Percentiles rank a stretch among this genome's conserved stretches.
phyloP scores from a whole-genome alignment of 169 alveolate genomes.

The Eimeria tenella region DNA sequence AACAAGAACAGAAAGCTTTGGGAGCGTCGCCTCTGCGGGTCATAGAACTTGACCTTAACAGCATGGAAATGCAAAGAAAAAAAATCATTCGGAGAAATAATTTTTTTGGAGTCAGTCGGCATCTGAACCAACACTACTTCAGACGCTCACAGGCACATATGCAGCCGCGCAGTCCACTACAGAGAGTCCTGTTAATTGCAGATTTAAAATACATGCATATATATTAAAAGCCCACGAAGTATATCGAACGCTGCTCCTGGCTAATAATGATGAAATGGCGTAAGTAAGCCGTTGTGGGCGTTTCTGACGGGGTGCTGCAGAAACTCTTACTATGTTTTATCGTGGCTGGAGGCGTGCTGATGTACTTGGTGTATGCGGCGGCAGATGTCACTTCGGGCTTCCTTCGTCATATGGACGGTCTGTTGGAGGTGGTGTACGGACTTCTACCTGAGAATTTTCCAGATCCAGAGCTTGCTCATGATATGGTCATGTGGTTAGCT shows the following conservation, averaged over 20 bases:
- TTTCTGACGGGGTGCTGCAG: slow-evolving; percentile 24
- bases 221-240: too few relatives aligned
- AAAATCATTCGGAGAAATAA: slow-evolving; percentile 19
- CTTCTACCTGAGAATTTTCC: slow-evolving; percentile 60
- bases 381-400: slow-evolving; percentile 47
- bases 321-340: slow-evolving; percentile 26
- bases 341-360: slow-evolving; percentile 39
- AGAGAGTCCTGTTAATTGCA: too few relatives aligned
- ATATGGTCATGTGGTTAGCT: slow-evolving; percentile 75
- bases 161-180: too few relatives aligned
- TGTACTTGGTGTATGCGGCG: slow-evolving; percentile 58
- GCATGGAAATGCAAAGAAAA: slow-evolving; percentile 15
- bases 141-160: too few relatives aligned
- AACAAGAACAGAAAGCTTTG: background rate
- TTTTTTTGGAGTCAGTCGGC: slow-evolving; percentile 45
- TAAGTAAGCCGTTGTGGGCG: background rate
- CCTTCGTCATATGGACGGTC: slow-evolving; percentile 65
- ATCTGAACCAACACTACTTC: background rate
- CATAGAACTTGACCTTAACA: slow-evolving; percentile 32
- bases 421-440: slow-evolving; percentile 53
- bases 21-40: slow-evolving; percentile 8
- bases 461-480: slow-evolving; percentile 81
- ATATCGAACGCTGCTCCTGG: too few relatives aligned
- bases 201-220: too few relatives aligned
- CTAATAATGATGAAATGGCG: too few relatives aligned